phyloP scores from a whole-genome alignment of 768 basidiomycete genomes.

The Lactifluus hygrophoroides region DNA sequence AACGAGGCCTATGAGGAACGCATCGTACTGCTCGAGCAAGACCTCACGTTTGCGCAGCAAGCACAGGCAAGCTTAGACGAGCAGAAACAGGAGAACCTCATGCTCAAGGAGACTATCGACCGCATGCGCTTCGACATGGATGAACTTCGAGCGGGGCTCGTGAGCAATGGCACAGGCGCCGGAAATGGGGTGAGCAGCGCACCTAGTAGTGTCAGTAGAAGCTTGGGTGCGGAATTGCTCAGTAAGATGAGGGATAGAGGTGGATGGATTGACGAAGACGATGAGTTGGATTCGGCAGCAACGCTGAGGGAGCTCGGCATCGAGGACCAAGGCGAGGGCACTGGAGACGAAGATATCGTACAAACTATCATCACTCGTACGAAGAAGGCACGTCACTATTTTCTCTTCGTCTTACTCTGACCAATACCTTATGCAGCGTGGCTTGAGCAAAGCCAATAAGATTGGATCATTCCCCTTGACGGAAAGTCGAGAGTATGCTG shows the following conservation, averaged over 20 bases:
- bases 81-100: conserved; percentile 90
- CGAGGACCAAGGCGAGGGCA: conserved; percentile 40
- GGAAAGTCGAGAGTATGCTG: conserved; percentile 68
- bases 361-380: conserved; percentile 86
- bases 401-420: neutral
- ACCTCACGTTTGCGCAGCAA: conserved; percentile 60
- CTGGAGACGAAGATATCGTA: conserved; percentile 66
- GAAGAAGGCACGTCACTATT: conserved; percentile 45
- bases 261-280: conserved; percentile 32
- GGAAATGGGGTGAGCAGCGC: conserved; percentile 42
- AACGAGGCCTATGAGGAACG: conserved; percentile 66
- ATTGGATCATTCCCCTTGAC: conserved; percentile 38
- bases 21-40: conserved; percentile 58
- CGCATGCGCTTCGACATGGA: conserved; percentile 92
- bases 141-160: conserved; percentile 58
- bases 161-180: conserved; percentile 28
- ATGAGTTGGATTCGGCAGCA: conserved; percentile 30
- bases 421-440: conserved; percentile 21
- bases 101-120: conserved; percentile 94
- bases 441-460: conserved; percentile 50
- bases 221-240: conserved; percentile 62
- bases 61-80: conserved; percentile 72
- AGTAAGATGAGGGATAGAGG: conserved; percentile 47
- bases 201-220: conserved; percentile 57
- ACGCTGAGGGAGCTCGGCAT: conserved; percentile 30